Evolutionary conservation across 331 rosid genomes (phyloP).

Genomic region (Acacia pycnantha): DNA sequence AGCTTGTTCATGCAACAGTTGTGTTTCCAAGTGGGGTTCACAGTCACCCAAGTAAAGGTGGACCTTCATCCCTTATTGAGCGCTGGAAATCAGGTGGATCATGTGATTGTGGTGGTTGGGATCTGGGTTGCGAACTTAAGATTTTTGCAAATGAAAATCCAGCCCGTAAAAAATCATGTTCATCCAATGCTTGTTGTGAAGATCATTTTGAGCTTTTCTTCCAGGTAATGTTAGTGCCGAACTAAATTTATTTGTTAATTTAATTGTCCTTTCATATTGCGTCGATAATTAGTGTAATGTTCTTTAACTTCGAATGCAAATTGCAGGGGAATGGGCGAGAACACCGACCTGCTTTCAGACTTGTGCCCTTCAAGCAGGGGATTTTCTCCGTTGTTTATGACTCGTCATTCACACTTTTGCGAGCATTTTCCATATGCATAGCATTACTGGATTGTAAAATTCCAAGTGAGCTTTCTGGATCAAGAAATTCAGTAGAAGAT

Average conservation of each 20-base stretch:
- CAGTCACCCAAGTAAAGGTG: slow-evolving; percentile 89
- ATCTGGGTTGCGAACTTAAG: slow-evolving; percentile 83
- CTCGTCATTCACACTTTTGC: slow-evolving; percentile 69
- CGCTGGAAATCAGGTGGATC: slow-evolving; percentile 95
- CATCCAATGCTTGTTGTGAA: slow-evolving; percentile 38
- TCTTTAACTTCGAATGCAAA: slow-evolving; percentile 17
- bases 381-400: slow-evolving; percentile 75
- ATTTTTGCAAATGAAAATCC: slow-evolving; percentile 56
- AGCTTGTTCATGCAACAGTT: slow-evolving; percentile 53
- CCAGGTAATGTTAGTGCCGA: slow-evolving; percentile 57
- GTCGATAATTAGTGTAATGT: background rate
- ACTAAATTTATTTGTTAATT: slow-evolving; percentile 22
- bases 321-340: slow-evolving; percentile 66
- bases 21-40: slow-evolving; percentile 90
- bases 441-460: slow-evolving; percentile 71
- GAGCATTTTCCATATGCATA: slow-evolving; percentile 89
- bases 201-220: slow-evolving; percentile 66
- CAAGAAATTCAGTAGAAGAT: slow-evolving; percentile 50
- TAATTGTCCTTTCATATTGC: background rate
- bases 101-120: slow-evolving; percentile 99
- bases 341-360: slow-evolving; percentile 46
- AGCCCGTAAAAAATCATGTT: slow-evolving; percentile 36
- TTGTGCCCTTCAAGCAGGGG: slow-evolving; percentile 63
- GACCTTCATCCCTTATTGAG: slow-evolving; percentile 92
- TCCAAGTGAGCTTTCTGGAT: slow-evolving; percentile 46